These are phyloP conservation scores for Paracamarosporium sp. DNA, from an alignment of 2,329 filamentous ascomycete genomes.

Conservation along the genomic window DNA sequence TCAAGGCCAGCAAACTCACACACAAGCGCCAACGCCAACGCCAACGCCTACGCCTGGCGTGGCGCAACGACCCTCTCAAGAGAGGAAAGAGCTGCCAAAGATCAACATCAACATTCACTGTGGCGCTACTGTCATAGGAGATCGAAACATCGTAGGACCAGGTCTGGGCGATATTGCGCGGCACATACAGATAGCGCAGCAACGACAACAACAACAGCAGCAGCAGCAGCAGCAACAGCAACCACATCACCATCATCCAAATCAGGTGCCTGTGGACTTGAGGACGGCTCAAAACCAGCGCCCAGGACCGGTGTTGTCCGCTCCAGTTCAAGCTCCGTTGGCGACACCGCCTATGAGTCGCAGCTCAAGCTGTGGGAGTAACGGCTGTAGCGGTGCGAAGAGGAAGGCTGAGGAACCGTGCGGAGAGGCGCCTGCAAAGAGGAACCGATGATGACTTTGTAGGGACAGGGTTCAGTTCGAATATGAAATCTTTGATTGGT, in stretches of 20 bases:
- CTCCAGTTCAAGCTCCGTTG: slow-evolving; percentile 17
- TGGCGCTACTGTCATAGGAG: slow-evolving; percentile 42
- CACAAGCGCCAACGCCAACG: not conserved
- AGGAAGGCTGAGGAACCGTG: slow-evolving; percentile 28
- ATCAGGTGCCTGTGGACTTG: slow-evolving; percentile 6
- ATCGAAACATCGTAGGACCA: slow-evolving; percentile 44
- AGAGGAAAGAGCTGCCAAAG: slow-evolving; percentile 17
- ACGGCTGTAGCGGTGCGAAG: slow-evolving; percentile 24
- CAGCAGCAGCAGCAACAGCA: slow-evolving; percentile 19
- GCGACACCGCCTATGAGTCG: slow-evolving; percentile 40
- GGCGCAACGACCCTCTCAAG: slow-evolving; percentile 5
- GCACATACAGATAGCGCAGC: slow-evolving; percentile 40
- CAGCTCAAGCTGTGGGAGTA: slow-evolving; percentile 31
- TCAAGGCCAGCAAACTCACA: slow-evolving; percentile 6
- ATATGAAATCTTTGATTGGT: not conserved
- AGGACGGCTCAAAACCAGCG: not conserved
- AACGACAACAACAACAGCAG: slow-evolving; percentile 21
- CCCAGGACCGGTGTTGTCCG: not conserved
- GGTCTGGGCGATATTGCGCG: slow-evolving; percentile 41
- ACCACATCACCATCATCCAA: slow-evolving; percentile 8
- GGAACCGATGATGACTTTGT: not conserved
- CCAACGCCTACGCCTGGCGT: not conserved
- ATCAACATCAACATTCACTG: slow-evolving; percentile 44
- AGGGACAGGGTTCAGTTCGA: not conserved
- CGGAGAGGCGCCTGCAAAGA: slow-evolving; percentile 22